A percentile compares a stretch with the other conserved stretches of the same genome.
phyloP scores from a whole-genome alignment of 1,139 yeast genomes.

The Citeromyces siamensis region DNA sequence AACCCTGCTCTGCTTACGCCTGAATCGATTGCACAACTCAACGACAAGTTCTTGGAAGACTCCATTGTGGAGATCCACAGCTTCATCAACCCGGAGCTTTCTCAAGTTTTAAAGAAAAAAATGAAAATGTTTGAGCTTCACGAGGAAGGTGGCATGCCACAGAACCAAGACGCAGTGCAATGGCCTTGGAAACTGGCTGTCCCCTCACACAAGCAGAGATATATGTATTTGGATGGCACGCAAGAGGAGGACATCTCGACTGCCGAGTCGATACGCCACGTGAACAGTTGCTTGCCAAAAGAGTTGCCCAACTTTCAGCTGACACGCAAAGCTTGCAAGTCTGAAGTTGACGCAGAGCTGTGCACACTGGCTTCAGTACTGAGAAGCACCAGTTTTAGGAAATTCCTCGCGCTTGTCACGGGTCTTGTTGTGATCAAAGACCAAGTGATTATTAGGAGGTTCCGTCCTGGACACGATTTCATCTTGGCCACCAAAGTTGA shows the following conservation, averaged over 20 bases:
- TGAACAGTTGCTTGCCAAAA: slow-evolving; percentile 29
- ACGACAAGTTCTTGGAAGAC: slow-evolving; percentile 43
- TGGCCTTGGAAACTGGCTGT: slow-evolving; percentile 86
- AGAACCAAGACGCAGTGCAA: slow-evolving; percentile 36
- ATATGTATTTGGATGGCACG: slow-evolving; percentile 63
- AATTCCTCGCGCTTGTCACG: slow-evolving; percentile 59
- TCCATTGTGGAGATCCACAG: slow-evolving; percentile 59
- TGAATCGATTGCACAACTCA: slow-evolving; percentile 29
- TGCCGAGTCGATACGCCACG: slow-evolving; percentile 18
- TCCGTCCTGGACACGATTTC: slow-evolving; percentile 92
- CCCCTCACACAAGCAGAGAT: slow-evolving; percentile 92
- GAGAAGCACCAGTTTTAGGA: slow-evolving; percentile 48
- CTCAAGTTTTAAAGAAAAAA: slow-evolving; percentile 29
- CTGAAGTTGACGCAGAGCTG: slow-evolving; percentile 17
- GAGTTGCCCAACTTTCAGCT: slow-evolving; percentile 43
- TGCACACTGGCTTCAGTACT: slow-evolving; percentile 46
- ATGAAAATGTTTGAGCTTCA: slow-evolving; percentile 42
- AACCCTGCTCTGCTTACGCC: slow-evolving; percentile 39
- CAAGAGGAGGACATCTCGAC: slow-evolving; percentile 20
- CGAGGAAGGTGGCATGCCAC: slow-evolving; percentile 43
- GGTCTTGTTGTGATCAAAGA: slow-evolving; percentile 54
- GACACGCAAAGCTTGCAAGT: slow-evolving; percentile 10
- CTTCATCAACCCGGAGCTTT: slow-evolving; percentile 46
- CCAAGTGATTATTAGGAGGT: slow-evolving; percentile 65
- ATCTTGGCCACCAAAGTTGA: slow-evolving; percentile 78